Evolutionary conservation across 2,329 filamentous ascomycete genomes (phyloP), one percentile per base, ranked within the genome.

Genomic region (Colletotrichum agaves): DNA sequence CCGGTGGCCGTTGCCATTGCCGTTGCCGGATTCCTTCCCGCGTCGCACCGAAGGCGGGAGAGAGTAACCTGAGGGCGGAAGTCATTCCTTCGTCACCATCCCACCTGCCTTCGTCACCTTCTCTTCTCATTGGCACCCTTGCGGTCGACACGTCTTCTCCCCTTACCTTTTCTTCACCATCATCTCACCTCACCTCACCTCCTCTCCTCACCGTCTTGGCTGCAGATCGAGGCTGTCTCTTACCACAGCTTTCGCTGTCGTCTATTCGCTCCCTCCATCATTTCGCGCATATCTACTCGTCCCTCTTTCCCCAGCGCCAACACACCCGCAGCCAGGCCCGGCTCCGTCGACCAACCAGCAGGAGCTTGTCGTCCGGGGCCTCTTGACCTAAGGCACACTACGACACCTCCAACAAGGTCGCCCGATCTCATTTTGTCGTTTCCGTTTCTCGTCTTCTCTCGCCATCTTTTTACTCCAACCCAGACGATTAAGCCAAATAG

Each of bases 281-380:
- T 11, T 47, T 41, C 27, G 15, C 41, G n/a, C 15, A 43, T 56
- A 62, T 39, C 27, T 44, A 31, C n/a, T 33, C 35, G 49, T 55
- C 49, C 11, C 49, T 12, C 35, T 52, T 39, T 15, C 60, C 60
- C 27, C 23, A 50, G 21, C 27, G 37, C 65, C 65, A 60, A 60
- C 46, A 68, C 39, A 53, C 53, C n/a, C 58, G 13, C 44, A 58
- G 61, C 60, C 43, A 43, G 41, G 44, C 53, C 53, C 35, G 59
- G 19, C 44, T 19, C 21, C 27, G 21, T 35, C 58, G 31, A 50
- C 58, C 55, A 60, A 68, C 65, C 53, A 65, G 47, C 47, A 19
- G 19, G 21, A 58, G 21, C 13, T 27, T 35, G n/a, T 50, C 33
- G 47, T 49, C 55, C 41, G 49, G 53, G 47, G 53, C 60, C 65